Evolutionary conservation across 2,329 filamentous ascomycete genomes (phyloP).

Genomic region (Myriosclerotinia curreyana): DNA sequence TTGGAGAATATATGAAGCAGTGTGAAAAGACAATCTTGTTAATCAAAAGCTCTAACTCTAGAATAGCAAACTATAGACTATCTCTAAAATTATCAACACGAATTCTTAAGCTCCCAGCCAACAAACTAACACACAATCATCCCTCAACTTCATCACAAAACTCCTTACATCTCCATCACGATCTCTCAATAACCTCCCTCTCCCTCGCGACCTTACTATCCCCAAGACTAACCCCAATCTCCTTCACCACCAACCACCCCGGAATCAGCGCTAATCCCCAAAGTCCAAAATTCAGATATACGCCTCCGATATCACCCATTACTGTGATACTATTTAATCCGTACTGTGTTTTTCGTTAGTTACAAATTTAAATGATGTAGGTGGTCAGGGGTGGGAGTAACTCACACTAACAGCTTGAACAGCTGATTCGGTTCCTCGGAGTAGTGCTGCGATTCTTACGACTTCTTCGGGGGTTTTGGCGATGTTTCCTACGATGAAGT

Average conservation of each 20-base stretch:
- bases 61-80: neutral
- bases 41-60: neutral
- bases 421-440: conserved; percentile 69
- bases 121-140: neutral
- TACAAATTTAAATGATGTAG: neutral
- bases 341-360: conserved; percentile 45
- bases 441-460: conserved; percentile 63
- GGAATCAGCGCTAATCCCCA: conserved; percentile 64
- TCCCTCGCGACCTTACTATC: conserved; percentile 34
- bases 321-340: conserved; percentile 60
- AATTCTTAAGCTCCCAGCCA: neutral
- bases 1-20: too few relatives aligned
- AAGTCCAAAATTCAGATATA: conserved; percentile 68
- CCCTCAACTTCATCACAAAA: too few relatives aligned
- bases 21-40: too few relatives aligned
- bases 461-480: conserved; percentile 60
- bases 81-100: neutral
- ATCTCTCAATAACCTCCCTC: neutral
- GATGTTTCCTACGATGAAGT: conserved; percentile 68
- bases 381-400: conserved; percentile 14
- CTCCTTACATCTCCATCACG: neutral
- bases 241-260: conserved; percentile 60
- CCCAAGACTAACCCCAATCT: conserved; percentile 34
- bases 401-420: conserved; percentile 65
- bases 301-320: conserved; percentile 62